phyloP scores from a whole-genome alignment of 2,329 filamentous ascomycete species.

The Claviceps lovelessii region DNA sequence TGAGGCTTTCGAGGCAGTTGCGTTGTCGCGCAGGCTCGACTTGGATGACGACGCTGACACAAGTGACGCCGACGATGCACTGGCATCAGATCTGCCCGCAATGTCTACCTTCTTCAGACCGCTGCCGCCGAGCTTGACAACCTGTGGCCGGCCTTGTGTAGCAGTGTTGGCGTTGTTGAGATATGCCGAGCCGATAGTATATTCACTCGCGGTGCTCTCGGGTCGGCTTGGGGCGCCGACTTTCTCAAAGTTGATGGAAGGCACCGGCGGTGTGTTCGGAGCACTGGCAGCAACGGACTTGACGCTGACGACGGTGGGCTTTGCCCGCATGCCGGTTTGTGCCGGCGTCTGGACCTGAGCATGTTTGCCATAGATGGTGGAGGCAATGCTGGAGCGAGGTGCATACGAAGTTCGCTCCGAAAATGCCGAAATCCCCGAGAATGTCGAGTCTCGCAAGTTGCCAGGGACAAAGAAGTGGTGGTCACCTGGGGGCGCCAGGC shows the following conservation, averaged over 20 bases:
- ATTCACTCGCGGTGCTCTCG: constrained; percentile 42
- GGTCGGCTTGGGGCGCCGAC: constrained; percentile 32
- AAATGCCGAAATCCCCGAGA: constrained; percentile 58
- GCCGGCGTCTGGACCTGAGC: constrained; percentile 70
- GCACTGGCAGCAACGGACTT: constrained; percentile 49
- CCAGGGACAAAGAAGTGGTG: constrained; percentile 90
- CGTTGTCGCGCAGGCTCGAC: constrained; percentile 27
- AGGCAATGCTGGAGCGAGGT: constrained; percentile 63
- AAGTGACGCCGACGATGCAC: constrained; percentile 11
- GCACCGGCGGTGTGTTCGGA: constrained; percentile 53
- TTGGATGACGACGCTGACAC: constrained; percentile 6
- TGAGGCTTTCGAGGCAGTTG: constrained; percentile 36
- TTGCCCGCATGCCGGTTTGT: constrained; percentile 73
- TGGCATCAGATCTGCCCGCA: constrained; percentile 24
- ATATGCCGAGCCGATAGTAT: constrained; percentile 55
- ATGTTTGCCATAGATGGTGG: constrained; percentile 86
- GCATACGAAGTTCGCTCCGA: constrained; percentile 49
- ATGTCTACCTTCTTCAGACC: constrained; percentile 32
- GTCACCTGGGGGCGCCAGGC: constrained; percentile 50
- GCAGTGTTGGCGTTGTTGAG: constrained; percentile 50
- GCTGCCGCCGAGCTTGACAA: constrained; percentile 43
- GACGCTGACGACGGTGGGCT: constrained; percentile 86
- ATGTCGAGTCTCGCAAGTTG: constrained; percentile 81
- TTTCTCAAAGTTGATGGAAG: constrained; percentile 51
- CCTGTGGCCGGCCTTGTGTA: constrained; percentile 41